Percentiles rank a stretch among this genome's conserved stretches.
These are phyloP conservation scores for Reutealis trisperma DNA, from an alignment of 345 rosid genomes.

Conservation along the genomic window DNA sequence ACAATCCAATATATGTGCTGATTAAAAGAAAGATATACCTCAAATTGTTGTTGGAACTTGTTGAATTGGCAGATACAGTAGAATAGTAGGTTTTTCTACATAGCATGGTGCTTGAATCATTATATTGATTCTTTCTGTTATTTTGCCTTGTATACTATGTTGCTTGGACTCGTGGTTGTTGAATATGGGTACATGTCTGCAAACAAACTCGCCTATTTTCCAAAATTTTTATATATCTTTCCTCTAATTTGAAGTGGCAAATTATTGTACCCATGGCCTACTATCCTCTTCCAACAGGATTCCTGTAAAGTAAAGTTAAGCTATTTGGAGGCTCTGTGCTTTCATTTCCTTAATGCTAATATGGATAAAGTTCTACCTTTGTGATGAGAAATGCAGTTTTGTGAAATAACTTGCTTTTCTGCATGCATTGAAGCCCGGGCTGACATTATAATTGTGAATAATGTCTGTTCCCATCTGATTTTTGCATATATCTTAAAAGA, in stretches of 20 bases:
- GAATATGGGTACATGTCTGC: not conserved
- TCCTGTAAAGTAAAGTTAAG: not conserved
- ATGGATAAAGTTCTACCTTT: not conserved
- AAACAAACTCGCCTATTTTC: not conserved
- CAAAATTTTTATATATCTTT: not conserved
- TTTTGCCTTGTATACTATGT: conserved; percentile 6
- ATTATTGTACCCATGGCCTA: not conserved
- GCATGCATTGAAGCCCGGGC: not conserved
- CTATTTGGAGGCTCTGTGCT: not conserved
- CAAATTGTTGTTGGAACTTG: conserved; percentile 5
- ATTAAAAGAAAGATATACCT: not conserved
- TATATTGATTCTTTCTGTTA: not conserved
- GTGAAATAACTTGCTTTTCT: not conserved
- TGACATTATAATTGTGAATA: not conserved
- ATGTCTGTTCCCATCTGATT: not conserved
- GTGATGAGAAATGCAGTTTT: conserved; percentile 3
- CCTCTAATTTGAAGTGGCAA: not conserved
- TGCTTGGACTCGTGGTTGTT: not conserved
- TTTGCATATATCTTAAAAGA: not conserved
- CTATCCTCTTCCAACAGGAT: not conserved
- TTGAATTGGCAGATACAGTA: not conserved
- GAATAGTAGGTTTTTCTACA: not conserved
- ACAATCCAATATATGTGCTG: not conserved
- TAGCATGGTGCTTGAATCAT: not conserved
- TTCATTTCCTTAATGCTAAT: not conserved